phyloP scores from a whole-genome alignment of 75 land plant genomes.

The Larix kaempferi region DNA sequence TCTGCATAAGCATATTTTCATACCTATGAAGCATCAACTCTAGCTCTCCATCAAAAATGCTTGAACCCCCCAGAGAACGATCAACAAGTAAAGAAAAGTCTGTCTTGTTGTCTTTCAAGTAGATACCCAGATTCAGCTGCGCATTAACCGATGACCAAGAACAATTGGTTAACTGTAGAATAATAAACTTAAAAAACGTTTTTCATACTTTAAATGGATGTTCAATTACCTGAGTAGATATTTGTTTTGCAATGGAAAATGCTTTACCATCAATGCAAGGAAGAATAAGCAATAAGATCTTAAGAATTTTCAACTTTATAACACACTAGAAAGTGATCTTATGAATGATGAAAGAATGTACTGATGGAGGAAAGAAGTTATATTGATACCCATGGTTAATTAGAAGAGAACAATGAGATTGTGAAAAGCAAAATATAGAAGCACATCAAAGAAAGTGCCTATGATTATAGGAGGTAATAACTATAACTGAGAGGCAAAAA shows the following conservation, averaged over 20 bases:
- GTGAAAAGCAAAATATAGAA: too few species aligned
- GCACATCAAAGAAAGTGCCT: neutral
- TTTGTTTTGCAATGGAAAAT: neutral
- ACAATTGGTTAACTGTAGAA: neutral
- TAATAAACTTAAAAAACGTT: neutral
- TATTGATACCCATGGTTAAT: neutral
- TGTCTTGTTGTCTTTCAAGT: constrained; percentile 49
- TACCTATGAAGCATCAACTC: constrained; percentile 96
- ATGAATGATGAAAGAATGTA: neutral
- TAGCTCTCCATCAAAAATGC: constrained; percentile 79
- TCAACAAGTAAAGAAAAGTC: constrained; percentile 92
- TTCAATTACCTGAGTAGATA: neutral
- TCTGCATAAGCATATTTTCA: neutral
- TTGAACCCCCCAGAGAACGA: constrained; percentile 79
- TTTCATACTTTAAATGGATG: neutral
- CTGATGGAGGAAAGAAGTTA: neutral
- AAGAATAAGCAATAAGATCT: neutral
- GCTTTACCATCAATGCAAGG: neutral
- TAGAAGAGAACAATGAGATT: too few species aligned
- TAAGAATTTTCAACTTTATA: neutral
- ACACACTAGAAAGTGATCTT: neutral
- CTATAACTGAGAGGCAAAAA: neutral
- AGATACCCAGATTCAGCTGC: constrained; percentile 90
- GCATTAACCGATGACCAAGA: neutral
- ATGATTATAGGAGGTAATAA: neutral